Percentiles rank a stretch among this genome's conserved stretches.
phyloP scores from a whole-genome alignment of 1,284 basidiomycete species.

The Heterobasidion occidentale region DNA sequence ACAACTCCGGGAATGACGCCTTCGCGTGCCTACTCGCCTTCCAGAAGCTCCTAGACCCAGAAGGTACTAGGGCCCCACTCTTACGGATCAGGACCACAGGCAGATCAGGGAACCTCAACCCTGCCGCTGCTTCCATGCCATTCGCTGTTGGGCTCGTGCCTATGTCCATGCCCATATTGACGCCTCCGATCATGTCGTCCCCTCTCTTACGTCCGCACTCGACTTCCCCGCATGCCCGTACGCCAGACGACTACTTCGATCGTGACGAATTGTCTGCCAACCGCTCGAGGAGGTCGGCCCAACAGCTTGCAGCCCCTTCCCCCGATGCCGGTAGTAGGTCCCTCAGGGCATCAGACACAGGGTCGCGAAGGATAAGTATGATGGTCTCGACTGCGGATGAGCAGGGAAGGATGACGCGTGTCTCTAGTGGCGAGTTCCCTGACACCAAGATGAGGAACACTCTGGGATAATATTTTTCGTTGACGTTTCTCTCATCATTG shows the following conservation, averaged over 20 bases:
- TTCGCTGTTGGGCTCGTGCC: background rate
- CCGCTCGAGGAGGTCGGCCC: background rate
- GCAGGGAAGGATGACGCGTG: conserved; percentile 5
- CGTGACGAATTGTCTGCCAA: background rate
- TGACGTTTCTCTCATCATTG: background rate
- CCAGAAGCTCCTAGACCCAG: conserved; percentile 54
- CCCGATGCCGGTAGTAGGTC: conserved; percentile 1
- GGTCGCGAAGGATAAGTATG: background rate
- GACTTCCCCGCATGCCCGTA: conserved; percentile 4
- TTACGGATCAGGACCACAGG: conserved; percentile 9
- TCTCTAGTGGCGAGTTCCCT: background rate
- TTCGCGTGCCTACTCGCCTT: conserved; percentile 55
- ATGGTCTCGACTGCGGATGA: conserved; percentile 5
- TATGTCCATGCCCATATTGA: conserved; percentile 5
- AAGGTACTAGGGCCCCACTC: conserved; percentile 21
- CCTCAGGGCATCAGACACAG: background rate
- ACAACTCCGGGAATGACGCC: conserved; percentile 70
- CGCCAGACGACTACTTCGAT: conserved; percentile 1
- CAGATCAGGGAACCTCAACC: conserved; percentile 14
- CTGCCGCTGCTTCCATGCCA: conserved; percentile 11
- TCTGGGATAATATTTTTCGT: conserved; percentile 5
- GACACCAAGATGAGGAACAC: conserved; percentile 3
- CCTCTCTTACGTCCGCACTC: conserved; percentile 7
- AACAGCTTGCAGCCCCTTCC: conserved; percentile 1
- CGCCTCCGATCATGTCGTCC: conserved; percentile 5